Base-by-base conservation (phyloP, 345 rosid genomes). In the Euphorbia peplus region DNA sequence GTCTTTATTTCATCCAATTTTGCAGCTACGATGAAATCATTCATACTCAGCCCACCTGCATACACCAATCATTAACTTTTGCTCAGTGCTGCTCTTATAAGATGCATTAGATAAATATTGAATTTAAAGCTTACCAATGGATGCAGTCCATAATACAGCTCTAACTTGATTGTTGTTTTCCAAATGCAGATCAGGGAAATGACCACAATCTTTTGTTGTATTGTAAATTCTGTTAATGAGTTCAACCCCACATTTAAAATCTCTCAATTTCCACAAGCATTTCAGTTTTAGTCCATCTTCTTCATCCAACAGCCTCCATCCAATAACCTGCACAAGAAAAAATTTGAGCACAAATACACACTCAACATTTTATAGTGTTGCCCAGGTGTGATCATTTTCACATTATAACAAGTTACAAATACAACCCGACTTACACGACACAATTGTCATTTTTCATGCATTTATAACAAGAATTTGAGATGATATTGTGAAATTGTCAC, bases 31-130 rank as follows among this genome's bases (percentile, higher is more conserved):
- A 91, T 86, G 82, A 91, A 91, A 75, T 95, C 97, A 19, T 91
- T 95, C 88, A 90, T 77, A 78, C 93, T 90, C 73, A 95, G 73
- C 16, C 99, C 96, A 39, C 97, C 96, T 91, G 87, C 76, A 75
- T 29, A 22, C 9, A 4, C 48, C 25, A 37, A 62, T 25, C 16
- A 14, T 18, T 25, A 22, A 22, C 16, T 29, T 13, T 8, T 18
- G 8, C 21, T 25, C 14, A 13, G 4, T 13, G 11, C n/a, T n/a
- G n/a, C n/a, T n/a, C n/a, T 3, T 54, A 8, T 19, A 24, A 67
- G 25, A 7, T 26, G 11, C 35, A 67, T 24, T n/a, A 50, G 2
- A 18, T 25, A 56, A 53, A 26, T n/a, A 25, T 24, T 56, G 11
- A 28, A 6, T 28, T 2, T 37, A 41, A 21, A 63, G 44, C 67